These are phyloP conservation scores for Pichia ethanolica DNA, from an alignment of 805 yeast genomes.

Conservation along the genomic window DNA sequence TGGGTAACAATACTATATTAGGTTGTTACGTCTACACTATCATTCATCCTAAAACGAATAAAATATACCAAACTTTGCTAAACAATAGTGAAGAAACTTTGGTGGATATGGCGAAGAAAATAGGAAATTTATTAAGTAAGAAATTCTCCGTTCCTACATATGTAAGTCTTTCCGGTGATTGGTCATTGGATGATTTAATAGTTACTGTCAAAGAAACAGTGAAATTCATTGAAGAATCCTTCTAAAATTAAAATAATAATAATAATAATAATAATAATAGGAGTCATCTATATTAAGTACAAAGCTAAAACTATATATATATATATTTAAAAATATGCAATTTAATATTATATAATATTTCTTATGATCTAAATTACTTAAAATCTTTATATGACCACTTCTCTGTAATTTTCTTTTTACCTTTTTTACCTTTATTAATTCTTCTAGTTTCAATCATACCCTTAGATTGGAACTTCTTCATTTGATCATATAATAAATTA, in stretches of 20 bases:
- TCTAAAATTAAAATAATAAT: background rate
- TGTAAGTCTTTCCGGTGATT: constrained; percentile 36
- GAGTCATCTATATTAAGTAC: too few relatives aligned
- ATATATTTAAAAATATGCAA: background rate
- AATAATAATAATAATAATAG: too few relatives aligned
- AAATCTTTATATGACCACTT: constrained; percentile 93
- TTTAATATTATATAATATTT: too few relatives aligned
- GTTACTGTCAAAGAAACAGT: constrained; percentile 22
- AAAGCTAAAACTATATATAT: background rate
- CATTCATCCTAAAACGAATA: constrained; percentile 23
- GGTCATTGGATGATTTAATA: constrained; percentile 28
- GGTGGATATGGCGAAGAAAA: constrained; percentile 36
- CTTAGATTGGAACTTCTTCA: constrained; percentile 71
- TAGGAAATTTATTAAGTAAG: constrained; percentile 35
- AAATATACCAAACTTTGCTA: constrained; percentile 34
- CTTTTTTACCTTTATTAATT: constrained; percentile 55
- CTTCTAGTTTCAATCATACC: constrained; percentile 86
- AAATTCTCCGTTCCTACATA: constrained; percentile 38
- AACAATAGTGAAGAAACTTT: constrained; percentile 34
- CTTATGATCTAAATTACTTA: constrained; percentile 30
- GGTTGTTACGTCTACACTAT: constrained; percentile 41
- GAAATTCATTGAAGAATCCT: constrained; percentile 23
- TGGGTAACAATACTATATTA: constrained; percentile 25
- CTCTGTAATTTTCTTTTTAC: constrained; percentile 72
- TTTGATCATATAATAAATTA: constrained; percentile 70